Percentiles rank a stretch among this genome's conserved stretches.
phyloP scores from a whole-genome alignment of 441 rosid genomes.

The Melastoma candidum region DNA sequence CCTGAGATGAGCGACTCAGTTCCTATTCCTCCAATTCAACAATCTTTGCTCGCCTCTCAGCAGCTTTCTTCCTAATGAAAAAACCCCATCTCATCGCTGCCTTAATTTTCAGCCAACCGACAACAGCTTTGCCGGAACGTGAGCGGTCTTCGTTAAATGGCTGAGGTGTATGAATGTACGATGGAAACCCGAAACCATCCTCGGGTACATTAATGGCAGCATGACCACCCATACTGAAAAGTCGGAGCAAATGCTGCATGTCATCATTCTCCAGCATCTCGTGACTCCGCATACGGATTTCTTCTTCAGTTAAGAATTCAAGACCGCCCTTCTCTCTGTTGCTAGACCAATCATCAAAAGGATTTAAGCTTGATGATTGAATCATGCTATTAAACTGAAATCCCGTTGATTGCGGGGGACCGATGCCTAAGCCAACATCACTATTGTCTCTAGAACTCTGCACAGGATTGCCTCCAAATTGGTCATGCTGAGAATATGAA shows the following conservation, averaged over 20 bases:
- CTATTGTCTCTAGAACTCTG: no score
- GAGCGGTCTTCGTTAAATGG: slow-evolving; percentile 21
- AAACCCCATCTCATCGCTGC: slow-evolving; percentile 97
- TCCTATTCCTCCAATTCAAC: slow-evolving; percentile 48
- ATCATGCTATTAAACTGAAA: slow-evolving; percentile 13
- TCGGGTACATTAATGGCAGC: slow-evolving; percentile 36
- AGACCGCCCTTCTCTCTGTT: slow-evolving; percentile 40
- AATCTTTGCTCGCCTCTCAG: slow-evolving; percentile 74
- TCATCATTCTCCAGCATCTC: slow-evolving; percentile 84
- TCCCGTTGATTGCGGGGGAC: slow-evolving; percentile 31
- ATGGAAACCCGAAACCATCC: slow-evolving; percentile 40
- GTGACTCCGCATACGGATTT: slow-evolving; percentile 58
- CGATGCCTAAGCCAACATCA: slow-evolving; percentile 22
- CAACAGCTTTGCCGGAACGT: slow-evolving; percentile 87
- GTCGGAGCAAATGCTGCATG: slow-evolving; percentile 72
- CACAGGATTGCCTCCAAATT: no score
- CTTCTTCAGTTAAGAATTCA: slow-evolving; percentile 57
- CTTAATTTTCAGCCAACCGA: slow-evolving; percentile 90
- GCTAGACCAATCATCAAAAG: slow-evolving; percentile 52
- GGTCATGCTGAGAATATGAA: no score
- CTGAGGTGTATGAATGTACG: slow-evolving; percentile 35
- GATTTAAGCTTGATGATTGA: slow-evolving; percentile 1
- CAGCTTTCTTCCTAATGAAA: slow-evolving; percentile 80
- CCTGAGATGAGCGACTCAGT: no score
- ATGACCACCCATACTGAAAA: slow-evolving; percentile 30